Evolutionary conservation across 2,329 filamentous ascomycete species (phyloP).

Genomic region (Exophiala sideris): DNA sequence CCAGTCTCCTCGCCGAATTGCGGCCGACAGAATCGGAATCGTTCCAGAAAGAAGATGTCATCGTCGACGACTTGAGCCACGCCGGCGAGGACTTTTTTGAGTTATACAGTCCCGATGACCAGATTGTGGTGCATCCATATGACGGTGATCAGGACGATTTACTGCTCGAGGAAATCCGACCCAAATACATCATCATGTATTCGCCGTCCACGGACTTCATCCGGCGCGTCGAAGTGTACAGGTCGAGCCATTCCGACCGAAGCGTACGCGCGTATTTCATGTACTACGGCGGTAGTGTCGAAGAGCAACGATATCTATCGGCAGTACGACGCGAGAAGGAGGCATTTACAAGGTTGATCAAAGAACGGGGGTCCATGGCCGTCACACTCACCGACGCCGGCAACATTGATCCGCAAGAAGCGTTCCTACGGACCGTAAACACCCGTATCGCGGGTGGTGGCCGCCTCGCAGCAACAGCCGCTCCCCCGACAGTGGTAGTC

Average conservation of each 20-base stretch:
- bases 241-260: constrained; percentile 68
- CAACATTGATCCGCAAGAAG: constrained; percentile 78
- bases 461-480: constrained; percentile 73
- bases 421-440: constrained; percentile 91
- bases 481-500: constrained; percentile 86
- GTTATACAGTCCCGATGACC: constrained; percentile 84
- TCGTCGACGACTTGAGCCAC: constrained; percentile 76
- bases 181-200: constrained; percentile 97
- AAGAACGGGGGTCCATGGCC: constrained; percentile 90
- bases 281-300: constrained; percentile 91
- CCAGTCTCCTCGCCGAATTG: constrained; percentile 76
- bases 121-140: constrained; percentile 87
- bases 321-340: constrained; percentile 93
- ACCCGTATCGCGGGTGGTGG: constrained; percentile 94
- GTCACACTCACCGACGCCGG: constrained; percentile 73
- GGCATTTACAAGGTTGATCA: constrained; percentile 89
- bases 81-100: constrained; percentile 76
- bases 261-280: constrained; percentile 92
- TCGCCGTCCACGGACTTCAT: constrained; percentile 95
- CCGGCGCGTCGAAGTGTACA: constrained; percentile 88
- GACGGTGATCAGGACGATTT: constrained; percentile 95
- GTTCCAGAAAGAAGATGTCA: constrained; percentile 70
- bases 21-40: constrained; percentile 75
- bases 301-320: constrained; percentile 90
- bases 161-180: constrained; percentile 89